Percentiles rank a stretch among this genome's conserved stretches.
Conservation (phyloP, 1,139 yeast species). For the Hyphopichia burtonii region DNA sequence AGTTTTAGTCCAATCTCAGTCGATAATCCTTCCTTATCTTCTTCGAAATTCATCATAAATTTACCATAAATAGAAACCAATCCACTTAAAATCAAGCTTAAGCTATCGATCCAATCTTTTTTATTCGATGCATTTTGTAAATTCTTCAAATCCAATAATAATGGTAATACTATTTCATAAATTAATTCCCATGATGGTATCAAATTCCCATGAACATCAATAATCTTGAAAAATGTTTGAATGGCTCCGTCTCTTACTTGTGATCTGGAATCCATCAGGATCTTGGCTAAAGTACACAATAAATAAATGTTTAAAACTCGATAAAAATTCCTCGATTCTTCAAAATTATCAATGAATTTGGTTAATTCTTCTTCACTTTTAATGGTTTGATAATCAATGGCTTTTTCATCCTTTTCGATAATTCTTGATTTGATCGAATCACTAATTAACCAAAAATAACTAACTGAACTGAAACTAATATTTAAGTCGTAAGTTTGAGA, state of each 20-base stretch:
- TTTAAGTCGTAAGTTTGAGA: conserved; percentile 72
- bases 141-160: conserved; percentile 21
- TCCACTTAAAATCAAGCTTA: conserved; percentile 58
- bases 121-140: conserved; percentile 11
- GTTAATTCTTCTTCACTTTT: conserved; percentile 19
- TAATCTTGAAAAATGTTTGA: conserved; percentile 81
- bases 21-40: conserved; percentile 9
- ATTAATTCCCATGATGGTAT: conserved; percentile 55
- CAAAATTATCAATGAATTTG: conserved; percentile 16
- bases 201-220: conserved; percentile 72
- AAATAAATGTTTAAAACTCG: conserved; percentile 61
- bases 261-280: conserved; percentile 63
- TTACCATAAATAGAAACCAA: conserved; percentile 50
- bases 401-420: conserved; percentile 5
- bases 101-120: conserved; percentile 56
- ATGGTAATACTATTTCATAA: conserved; percentile 49
- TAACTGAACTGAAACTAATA: conserved; percentile 84
- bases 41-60: conserved; percentile 34
- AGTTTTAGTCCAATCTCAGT: conserved; percentile 21
- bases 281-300: conserved; percentile 56
- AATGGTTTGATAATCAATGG: conserved; percentile 7
- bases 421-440: conserved; percentile 57
- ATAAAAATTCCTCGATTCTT: conserved; percentile 18
- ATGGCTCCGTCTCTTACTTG: conserved; percentile 89
- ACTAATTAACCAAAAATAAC: conserved; percentile 88